Evolutionary conservation across 2,329 filamentous ascomycete genomes (phyloP), one percentile per base, ranked within the genome.

Genomic region (Trichoderma sp.): DNA sequence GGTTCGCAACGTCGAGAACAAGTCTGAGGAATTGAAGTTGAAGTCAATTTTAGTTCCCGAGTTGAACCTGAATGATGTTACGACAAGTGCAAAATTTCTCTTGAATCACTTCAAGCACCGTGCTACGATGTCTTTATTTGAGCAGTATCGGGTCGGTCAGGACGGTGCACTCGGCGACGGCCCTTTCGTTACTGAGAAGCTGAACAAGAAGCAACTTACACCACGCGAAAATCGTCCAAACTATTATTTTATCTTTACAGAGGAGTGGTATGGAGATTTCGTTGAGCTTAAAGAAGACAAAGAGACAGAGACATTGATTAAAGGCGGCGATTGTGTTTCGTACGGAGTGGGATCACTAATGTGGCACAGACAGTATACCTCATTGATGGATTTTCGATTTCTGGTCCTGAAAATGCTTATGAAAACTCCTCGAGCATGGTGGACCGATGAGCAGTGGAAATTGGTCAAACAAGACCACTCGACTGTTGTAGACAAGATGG

Each of bases 91-190:
- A 21, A 53, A 53, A 21, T 53, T 11, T 53, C n/a, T 53, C 18
- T 53, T 53, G n/a, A 1, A 83, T 14, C 77, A 85, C 6, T 76
- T 88, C 3, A 82, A 84, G 29, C 78, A 85, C 45, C 82, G 86
- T 7, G 83, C 83, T 45, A 85, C 82, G 0, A 82, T 72, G 0
- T 75, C 81, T 0, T 77, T 86, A 3, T 29, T 67, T 2, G 77
- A 84, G 2, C 85, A 87, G 75, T 86, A 85, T 72, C 7, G 35
- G 4, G 9, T 72, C 8, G 84, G 83, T 6, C 35, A 79, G 38
- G 78, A 84, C 56, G 80, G 78, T 12, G 53, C 76, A 2, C 82
- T 76, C 0, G 86, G 86, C 11, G 86, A 88, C 72, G 63, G 78
- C 12, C 79, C 73, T 2, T 75, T 84, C 31, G 85, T 88, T 73